phyloP scores from a whole-genome alignment of 306 rosid species.

The Leucaena leucocephala region DNA sequence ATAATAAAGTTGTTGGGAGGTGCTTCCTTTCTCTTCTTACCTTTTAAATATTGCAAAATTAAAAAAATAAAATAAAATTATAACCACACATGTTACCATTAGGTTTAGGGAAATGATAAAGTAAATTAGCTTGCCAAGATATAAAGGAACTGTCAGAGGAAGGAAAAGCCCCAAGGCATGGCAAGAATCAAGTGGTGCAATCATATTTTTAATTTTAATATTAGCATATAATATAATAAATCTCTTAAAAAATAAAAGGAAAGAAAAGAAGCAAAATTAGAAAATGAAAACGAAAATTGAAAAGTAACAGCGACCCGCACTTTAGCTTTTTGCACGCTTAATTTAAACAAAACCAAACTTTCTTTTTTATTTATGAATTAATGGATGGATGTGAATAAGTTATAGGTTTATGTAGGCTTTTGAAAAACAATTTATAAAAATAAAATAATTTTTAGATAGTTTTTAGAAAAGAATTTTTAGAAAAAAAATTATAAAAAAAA shows the following conservation, averaged over 20 bases:
- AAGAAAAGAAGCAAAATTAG: neutral
- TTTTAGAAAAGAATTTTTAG: too few species aligned
- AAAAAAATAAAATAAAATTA: neutral
- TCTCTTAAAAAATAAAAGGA: too few species aligned
- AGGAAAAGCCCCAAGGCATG: constrained; percentile 16
- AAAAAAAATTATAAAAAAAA: too few species aligned
- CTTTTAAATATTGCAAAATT: constrained; percentile 11
- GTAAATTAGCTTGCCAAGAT: constrained; percentile 19
- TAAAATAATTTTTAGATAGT: too few species aligned
- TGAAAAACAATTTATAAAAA: too few species aligned
- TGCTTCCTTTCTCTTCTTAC: neutral
- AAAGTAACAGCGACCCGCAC: constrained; percentile 34
- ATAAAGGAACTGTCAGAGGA: neutral
- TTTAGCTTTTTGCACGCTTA: constrained; percentile 40
- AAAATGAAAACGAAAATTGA: constrained; percentile 2
- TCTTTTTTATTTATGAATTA: too few species aligned
- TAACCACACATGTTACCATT: constrained; percentile 17
- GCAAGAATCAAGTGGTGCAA: constrained; percentile 17
- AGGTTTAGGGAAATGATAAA: neutral
- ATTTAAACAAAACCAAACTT: neutral
- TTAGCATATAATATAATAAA: neutral
- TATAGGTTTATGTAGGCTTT: too few species aligned
- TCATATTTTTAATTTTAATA: neutral
- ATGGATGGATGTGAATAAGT: too few species aligned
- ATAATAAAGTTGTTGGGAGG: constrained; percentile 20